These are phyloP conservation scores for Penicillium verhagenii DNA, from an alignment of 495 filamentous ascomycete species.

Conservation along the genomic window DNA sequence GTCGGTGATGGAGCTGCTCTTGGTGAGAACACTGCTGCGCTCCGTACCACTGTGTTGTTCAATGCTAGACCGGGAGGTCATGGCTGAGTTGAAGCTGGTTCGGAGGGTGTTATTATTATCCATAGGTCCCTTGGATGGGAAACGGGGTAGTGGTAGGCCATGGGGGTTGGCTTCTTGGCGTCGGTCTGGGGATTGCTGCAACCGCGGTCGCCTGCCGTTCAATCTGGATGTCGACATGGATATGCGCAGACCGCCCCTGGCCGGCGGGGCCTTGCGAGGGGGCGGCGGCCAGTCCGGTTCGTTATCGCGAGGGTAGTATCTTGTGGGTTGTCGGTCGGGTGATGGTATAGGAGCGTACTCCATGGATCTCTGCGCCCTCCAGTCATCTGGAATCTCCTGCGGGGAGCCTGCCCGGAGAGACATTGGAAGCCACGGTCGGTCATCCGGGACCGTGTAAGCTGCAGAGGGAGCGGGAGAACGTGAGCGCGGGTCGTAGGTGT, in stretches of 20 bases:
- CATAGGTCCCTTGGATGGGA: slow-evolving; percentile 28
- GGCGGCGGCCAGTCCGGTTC: slow-evolving; percentile 26
- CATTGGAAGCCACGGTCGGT: slow-evolving; percentile 29
- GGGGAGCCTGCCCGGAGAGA: slow-evolving; percentile 28
- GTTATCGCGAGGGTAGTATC: slow-evolving; percentile 21
- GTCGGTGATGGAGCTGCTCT: slow-evolving; percentile 71
- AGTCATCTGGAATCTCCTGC: slow-evolving; percentile 21
- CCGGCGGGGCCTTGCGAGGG: slow-evolving; percentile 29
- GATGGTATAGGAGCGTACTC: slow-evolving; percentile 20
- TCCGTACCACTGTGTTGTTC: slow-evolving; percentile 70
- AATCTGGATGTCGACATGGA: slow-evolving; percentile 43
- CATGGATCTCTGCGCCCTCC: slow-evolving; percentile 17
- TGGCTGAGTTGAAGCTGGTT: slow-evolving; percentile 68
- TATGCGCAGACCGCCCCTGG: slow-evolving; percentile 34
- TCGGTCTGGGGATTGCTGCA: slow-evolving; percentile 29
- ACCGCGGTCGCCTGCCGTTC: slow-evolving; percentile 28
- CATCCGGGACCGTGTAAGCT: slow-evolving; percentile 17
- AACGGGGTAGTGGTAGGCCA: slow-evolving; percentile 34
- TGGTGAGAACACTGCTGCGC: slow-evolving; percentile 77
- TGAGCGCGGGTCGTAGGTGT: slow-evolving; percentile 24
- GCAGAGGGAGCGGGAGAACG: slow-evolving; percentile 30
- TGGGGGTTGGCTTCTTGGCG: slow-evolving; percentile 23
- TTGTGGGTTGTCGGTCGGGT: slow-evolving; percentile 19
- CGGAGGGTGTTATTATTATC: slow-evolving; percentile 61
- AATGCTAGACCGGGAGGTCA: slow-evolving; percentile 68